Evolutionary conservation across 1,284 basidiomycete species (phyloP).

Genomic region (Mrakiaceae sp.): DNA sequence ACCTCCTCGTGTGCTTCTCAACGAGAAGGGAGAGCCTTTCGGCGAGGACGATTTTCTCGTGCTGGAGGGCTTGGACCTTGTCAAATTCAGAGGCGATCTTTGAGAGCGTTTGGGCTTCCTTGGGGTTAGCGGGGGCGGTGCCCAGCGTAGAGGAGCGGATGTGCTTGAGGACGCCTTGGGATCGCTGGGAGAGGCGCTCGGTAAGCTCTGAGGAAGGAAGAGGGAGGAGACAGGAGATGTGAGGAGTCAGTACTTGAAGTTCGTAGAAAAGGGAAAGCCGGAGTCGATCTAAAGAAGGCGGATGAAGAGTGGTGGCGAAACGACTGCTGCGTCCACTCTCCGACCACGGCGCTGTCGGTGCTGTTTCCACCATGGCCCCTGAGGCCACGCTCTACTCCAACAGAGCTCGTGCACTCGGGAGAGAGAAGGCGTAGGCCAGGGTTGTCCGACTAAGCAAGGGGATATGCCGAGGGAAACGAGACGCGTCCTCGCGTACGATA

Average conservation of each 20-base stretch:
- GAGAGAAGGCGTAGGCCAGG: too few species aligned
- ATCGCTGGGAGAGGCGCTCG: conserved; percentile 12
- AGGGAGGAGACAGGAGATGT: neutral
- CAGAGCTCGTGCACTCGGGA: neutral
- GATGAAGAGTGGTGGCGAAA: neutral
- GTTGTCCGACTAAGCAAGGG: too few species aligned
- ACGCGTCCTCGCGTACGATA: too few species aligned
- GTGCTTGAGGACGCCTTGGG: conserved; percentile 14
- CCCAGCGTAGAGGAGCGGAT: conserved; percentile 12
- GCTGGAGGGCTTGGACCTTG: conserved; percentile 31
- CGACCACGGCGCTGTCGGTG: too few species aligned
- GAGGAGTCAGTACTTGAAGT: too few species aligned
- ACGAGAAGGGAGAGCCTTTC: conserved; percentile 23
- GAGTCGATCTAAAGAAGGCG: neutral
- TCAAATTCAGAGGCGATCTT: conserved; percentile 34
- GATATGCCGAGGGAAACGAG: too few species aligned
- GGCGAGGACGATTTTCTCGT: conserved; percentile 33
- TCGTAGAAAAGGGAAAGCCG: neutral
- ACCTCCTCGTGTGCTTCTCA: conserved; percentile 4
- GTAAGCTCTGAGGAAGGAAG: conserved; percentile 13
- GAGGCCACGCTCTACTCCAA: neutral
- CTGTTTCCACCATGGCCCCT: neutral
- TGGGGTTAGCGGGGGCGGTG: conserved; percentile 19
- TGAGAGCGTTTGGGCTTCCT: conserved; percentile 29
- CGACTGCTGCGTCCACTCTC: neutral